Percentiles rank a stretch among this genome's conserved stretches.
Conservation (phyloP, 345 rosid species). For the Aurinia saxatilis region DNA sequence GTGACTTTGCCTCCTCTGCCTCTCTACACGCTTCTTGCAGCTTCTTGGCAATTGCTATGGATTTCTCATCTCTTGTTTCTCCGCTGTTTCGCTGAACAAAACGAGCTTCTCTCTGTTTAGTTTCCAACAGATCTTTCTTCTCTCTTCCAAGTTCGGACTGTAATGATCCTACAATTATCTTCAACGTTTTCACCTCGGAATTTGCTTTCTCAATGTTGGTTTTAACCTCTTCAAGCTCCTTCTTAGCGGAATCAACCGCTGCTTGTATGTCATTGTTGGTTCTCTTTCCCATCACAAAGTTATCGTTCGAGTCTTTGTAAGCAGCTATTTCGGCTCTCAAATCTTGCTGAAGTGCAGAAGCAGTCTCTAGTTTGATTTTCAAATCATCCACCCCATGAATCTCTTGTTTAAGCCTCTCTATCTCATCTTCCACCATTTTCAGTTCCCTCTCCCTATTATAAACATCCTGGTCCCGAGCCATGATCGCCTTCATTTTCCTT, state of each 20-base stretch:
- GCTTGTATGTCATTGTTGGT: constrained; percentile 46
- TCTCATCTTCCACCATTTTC: constrained; percentile 77
- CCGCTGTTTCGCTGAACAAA: constrained; percentile 47
- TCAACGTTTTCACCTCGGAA: constrained; percentile 63
- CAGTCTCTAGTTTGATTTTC: constrained; percentile 58
- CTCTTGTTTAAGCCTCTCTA: constrained; percentile 58
- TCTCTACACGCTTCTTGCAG: constrained; percentile 56
- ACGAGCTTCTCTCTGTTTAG: constrained; percentile 53
- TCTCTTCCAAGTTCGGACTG: constrained; percentile 59
- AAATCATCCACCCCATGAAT: constrained; percentile 60
- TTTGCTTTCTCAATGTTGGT: constrained; percentile 63
- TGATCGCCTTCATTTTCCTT: constrained; percentile 58
- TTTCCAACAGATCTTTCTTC: constrained; percentile 40
- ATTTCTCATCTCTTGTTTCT: constrained; percentile 56
- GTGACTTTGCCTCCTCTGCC: constrained; percentile 68
- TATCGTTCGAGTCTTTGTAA: constrained; percentile 38
- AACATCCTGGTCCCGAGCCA: constrained; percentile 72
- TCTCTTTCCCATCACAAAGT: constrained; percentile 29
- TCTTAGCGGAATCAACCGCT: constrained; percentile 62
- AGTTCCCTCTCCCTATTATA: constrained; percentile 73
- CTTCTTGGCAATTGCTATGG: constrained; percentile 52
- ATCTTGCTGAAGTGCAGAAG: constrained; percentile 55
- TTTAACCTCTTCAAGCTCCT: constrained; percentile 79
- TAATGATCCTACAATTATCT: constrained; percentile 58
- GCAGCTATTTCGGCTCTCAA: constrained; percentile 70